Conservation (phyloP, 2,329 filamentous ascomycete species). For the Pyrenochaeta sp. region DNA sequence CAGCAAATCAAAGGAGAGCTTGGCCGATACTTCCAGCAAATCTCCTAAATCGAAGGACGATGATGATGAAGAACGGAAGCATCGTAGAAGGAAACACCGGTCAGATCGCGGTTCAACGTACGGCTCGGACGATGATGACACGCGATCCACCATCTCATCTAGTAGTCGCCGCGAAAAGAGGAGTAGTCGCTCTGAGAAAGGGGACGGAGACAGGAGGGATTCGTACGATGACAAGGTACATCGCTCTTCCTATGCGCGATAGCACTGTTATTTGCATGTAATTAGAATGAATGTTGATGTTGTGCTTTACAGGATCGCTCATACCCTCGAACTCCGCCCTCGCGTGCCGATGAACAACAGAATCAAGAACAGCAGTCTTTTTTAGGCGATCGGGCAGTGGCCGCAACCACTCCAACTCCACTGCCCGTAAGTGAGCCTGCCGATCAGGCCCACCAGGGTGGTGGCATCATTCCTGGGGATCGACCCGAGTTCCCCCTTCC, state of each 20-base stretch:
- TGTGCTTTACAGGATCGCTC: constrained; percentile 42
- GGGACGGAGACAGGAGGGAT: constrained; percentile 47
- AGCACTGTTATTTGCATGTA: constrained; percentile 36
- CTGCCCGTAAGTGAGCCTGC: constrained; percentile 52
- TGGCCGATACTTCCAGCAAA: constrained; percentile 43
- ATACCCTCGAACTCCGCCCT: constrained; percentile 33
- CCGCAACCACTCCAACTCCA: constrained; percentile 52
- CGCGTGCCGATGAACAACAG: constrained; percentile 40
- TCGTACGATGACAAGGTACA: constrained; percentile 49
- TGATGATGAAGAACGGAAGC: constrained; percentile 52
- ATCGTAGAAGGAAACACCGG: constrained; percentile 56
- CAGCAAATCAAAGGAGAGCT: constrained; percentile 54
- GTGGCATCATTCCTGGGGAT: constrained; percentile 45
- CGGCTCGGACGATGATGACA: constrained; percentile 50
- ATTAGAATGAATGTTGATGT: constrained; percentile 43
- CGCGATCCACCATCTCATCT: constrained; percentile 45
- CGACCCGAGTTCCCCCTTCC: constrained; percentile 42
- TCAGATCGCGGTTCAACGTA: constrained; percentile 50
- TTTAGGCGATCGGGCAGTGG: constrained; percentile 71
- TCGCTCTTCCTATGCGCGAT: constrained; percentile 41
- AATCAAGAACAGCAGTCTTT: constrained; percentile 62
- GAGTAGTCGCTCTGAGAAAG: constrained; percentile 47
- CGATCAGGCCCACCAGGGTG: constrained; percentile 29
- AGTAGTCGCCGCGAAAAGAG: constrained; percentile 53
- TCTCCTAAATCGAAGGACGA: constrained; percentile 47